Evolutionary conservation across 2,329 filamentous ascomycete genomes (phyloP), one percentile per base, ranked within the genome.

Genomic region (Epichloe brachyelytri): DNA sequence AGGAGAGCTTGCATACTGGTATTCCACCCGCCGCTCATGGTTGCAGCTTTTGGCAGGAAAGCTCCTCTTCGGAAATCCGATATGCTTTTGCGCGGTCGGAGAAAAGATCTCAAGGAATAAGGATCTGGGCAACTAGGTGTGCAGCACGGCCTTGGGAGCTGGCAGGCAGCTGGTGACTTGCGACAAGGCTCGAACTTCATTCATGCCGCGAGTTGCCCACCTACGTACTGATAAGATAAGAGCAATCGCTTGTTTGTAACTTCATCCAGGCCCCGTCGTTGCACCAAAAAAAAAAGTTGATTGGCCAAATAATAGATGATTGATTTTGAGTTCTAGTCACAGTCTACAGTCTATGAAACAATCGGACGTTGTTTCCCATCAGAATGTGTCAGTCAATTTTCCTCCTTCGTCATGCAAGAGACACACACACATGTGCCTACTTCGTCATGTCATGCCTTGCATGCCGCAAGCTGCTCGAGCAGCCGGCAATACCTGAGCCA

Each of bases 11-110:
- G 68, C 77, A 65, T 65, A 82, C 80, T 96, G 39, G 91, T 97
- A 69, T 94, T 95, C 91, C 91, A 97, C 56, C 91, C 90, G 60
- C 83, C 86, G 70, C 85, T 86, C 80, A 83, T 84, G 48, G 48
- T 61, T 53, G 54, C 44, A n/a, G 39, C 12, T 3, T 15, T 19
- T 41, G 45, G 26, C 39, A 49, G 30, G 2, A 43, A 43, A 17
- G 6, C 12, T n/a, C 14, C 20, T 22, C 33, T 19, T 19, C 6
- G 8, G 7, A 17, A 34, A 34, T 12, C 14, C 30, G 19, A 34
- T 36, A 0, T 14, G 41, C 12, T 15, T 10, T n/a, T 22, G 11
- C 14, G 33, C 19, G 14, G 19, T 46, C 44, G 33, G 12, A 26
- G 12, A 26, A 37, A 14, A 1, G 17, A n/a, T 46, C 5, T n/a